A percentile compares a stretch with the other conserved stretches of the same genome.
These are phyloP conservation scores for Populus davidiana DNA, from an alignment of 345 rosid species.

Conservation along the genomic window DNA sequence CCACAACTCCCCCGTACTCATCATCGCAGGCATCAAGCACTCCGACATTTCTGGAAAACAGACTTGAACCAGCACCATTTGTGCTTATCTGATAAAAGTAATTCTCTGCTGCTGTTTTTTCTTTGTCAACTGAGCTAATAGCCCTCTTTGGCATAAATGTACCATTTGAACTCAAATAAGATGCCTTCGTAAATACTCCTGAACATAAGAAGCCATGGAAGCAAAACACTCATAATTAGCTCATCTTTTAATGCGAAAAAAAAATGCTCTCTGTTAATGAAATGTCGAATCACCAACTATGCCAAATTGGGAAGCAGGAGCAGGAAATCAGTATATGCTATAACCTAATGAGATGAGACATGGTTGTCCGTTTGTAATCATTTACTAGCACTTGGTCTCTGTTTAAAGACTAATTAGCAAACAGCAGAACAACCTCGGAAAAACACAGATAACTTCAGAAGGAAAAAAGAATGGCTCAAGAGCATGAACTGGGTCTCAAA, in stretches of 20 bases:
- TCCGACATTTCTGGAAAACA: constrained; percentile 35
- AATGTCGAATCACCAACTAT: not conserved
- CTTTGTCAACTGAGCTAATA: constrained; percentile 27
- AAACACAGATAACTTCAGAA: not conserved
- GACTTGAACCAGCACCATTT: constrained; percentile 30
- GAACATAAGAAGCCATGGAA: not conserved
- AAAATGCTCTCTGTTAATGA: not conserved
- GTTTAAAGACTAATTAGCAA: not conserved
- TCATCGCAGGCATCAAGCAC: constrained; percentile 62
- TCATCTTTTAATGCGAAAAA: not conserved
- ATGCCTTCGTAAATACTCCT: constrained; percentile 36
- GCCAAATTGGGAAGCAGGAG: not conserved
- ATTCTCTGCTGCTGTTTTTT: constrained; percentile 33
- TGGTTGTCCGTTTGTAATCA: not conserved
- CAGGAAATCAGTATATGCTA: not conserved
- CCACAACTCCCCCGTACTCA: constrained; percentile 78
- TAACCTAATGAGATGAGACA: not conserved
- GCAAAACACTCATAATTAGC: not conserved
- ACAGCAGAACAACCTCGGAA: not conserved
- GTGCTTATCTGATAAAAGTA: constrained; percentile 32
- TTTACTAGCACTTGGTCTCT: not conserved
- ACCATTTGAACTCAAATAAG: constrained; percentile 38
- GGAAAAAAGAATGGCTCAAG: not conserved
- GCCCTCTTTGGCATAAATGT: constrained; percentile 34
- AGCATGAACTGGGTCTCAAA: not conserved